Evolutionary conservation across 1,139 yeast genomes (phyloP).

Genomic region (Saccharomyces hybrid): DNA sequence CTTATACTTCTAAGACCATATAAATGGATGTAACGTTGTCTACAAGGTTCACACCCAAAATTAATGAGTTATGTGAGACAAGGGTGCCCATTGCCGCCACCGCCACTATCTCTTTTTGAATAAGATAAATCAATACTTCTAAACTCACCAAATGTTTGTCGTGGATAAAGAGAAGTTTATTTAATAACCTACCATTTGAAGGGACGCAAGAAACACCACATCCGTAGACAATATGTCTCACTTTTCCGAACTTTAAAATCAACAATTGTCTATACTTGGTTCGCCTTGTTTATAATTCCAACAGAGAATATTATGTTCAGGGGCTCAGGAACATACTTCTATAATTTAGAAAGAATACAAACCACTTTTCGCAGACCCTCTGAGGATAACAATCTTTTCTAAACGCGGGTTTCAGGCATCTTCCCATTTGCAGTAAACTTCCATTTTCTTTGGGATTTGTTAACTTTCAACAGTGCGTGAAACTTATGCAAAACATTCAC

Average conservation of each 20-base stretch:
- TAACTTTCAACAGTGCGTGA: background rate
- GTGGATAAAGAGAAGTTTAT: background rate
- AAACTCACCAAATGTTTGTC: background rate
- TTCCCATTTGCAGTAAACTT: background rate
- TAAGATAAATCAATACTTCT: background rate
- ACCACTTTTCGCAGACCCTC: background rate
- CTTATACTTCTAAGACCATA: background rate
- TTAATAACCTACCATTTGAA: background rate
- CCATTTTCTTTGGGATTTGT: background rate
- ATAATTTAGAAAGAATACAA: background rate
- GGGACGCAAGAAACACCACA: background rate
- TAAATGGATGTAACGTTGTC: background rate
- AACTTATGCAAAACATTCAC: background rate
- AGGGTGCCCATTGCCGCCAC: background rate
- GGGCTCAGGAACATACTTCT: background rate
- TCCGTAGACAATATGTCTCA: background rate
- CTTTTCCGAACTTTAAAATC: background rate
- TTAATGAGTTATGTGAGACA: background rate
- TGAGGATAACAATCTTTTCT: background rate
- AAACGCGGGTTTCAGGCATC: background rate
- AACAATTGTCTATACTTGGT: background rate
- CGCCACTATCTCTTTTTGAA: background rate
- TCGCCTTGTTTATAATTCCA: background rate
- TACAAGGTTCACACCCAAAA: background rate
- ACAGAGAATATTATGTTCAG: background rate